phyloP scores from a whole-genome alignment of 257 asterid genomes.

The Solanum pimpinellifolium region DNA sequence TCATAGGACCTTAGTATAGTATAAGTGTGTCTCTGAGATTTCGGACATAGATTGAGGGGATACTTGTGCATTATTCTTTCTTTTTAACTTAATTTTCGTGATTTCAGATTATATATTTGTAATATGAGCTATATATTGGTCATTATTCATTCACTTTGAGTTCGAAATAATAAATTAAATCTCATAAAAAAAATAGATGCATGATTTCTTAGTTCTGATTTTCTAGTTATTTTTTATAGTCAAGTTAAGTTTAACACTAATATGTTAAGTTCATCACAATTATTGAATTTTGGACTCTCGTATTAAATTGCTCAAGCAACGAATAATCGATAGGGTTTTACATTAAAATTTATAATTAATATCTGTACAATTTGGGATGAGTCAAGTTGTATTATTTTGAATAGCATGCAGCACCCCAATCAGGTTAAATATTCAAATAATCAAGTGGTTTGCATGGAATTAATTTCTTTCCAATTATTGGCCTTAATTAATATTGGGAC shows the following conservation, averaged over 20 bases:
- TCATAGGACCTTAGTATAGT: too few relatives aligned
- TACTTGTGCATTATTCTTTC: background rate
- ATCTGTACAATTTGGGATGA: background rate
- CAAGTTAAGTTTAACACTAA: background rate
- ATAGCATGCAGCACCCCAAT: background rate
- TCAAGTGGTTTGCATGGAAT: background rate
- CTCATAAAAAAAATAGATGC: background rate
- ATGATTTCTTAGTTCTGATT: background rate
- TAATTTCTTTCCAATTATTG: background rate
- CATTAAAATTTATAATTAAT: background rate
- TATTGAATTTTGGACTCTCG: background rate
- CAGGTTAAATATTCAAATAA: background rate
- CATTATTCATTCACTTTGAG: background rate
- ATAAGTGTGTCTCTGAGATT: too few relatives aligned
- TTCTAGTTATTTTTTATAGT: background rate
- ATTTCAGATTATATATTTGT: background rate
- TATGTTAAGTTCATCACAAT: background rate
- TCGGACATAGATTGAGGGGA: fast-evolving
- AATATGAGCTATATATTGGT: background rate
- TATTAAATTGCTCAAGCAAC: background rate
- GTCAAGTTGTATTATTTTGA: background rate
- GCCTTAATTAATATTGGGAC: background rate
- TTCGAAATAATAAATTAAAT: background rate
- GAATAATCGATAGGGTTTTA: background rate
- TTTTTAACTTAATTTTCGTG: background rate